Percentiles rank a stretch among this genome's conserved stretches.
Evolutionary conservation across 768 basidiomycete species (phyloP).

Genomic region (Lactarius sp.): DNA sequence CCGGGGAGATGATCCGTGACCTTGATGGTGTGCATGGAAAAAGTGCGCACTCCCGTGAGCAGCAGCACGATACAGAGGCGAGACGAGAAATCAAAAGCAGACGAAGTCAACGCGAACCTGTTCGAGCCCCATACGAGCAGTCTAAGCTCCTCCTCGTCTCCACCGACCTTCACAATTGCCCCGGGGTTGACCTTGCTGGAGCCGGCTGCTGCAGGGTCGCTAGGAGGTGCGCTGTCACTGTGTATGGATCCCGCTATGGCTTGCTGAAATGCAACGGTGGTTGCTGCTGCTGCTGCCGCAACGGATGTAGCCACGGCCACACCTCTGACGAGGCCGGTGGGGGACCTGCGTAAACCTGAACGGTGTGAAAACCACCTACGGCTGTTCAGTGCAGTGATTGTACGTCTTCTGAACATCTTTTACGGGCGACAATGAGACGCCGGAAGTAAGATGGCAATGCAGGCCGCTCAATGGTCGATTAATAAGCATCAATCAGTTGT

Average conservation of each 20-base stretch:
- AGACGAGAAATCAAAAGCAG: background rate
- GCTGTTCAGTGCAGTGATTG: background rate
- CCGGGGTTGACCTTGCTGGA: background rate
- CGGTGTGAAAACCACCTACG: conserved; percentile 10
- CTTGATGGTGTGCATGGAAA: conserved; percentile 32
- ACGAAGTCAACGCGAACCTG: conserved; percentile 38
- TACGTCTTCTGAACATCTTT: conserved; percentile 16
- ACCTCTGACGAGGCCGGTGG: conserved; percentile 3
- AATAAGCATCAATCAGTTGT: too few species aligned
- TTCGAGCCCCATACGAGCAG: conserved; percentile 71
- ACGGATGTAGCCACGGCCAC: conserved; percentile 10
- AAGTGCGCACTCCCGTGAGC: background rate
- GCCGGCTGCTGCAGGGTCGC: background rate
- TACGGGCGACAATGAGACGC: too few species aligned
- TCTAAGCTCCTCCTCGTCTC: conserved; percentile 34
- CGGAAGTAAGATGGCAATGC: too few species aligned
- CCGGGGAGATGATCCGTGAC: conserved; percentile 42
- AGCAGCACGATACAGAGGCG: background rate
- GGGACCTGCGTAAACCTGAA: background rate
- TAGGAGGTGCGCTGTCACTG: conserved; percentile 33
- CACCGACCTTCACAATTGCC: conserved; percentile 28
- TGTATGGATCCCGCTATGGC: conserved; percentile 27
- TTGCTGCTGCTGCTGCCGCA: background rate
- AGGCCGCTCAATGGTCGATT: too few species aligned
- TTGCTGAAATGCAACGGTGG: conserved; percentile 12